Evolutionary conservation across 2,329 filamentous ascomycete genomes (phyloP).

Genomic region (Fusarium clavum): DNA sequence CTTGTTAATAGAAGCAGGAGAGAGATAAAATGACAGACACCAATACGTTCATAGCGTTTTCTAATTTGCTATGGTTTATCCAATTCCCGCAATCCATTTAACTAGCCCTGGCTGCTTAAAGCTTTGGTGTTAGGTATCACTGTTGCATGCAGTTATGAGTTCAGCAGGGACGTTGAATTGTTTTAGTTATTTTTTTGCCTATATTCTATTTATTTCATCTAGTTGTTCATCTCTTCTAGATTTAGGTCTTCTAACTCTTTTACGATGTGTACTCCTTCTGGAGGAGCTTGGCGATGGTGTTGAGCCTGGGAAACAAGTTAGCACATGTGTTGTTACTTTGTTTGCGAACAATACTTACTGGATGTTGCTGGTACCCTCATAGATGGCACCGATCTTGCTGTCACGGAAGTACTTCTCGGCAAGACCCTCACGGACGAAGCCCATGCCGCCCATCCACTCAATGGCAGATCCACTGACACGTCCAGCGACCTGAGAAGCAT

Average conservation of each 20-base stretch:
- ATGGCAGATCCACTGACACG: constrained; percentile 86
- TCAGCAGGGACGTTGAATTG: neutral
- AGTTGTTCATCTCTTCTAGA: constrained; percentile 17
- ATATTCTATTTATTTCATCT: constrained; percentile 17
- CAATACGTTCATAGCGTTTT: neutral
- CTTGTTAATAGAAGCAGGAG: constrained; percentile 43
- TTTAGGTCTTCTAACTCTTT: constrained; percentile 8
- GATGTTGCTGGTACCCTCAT: constrained; percentile 89
- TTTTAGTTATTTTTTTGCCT: constrained; percentile 34
- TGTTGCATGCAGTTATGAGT: neutral
- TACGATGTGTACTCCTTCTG: constrained; percentile 70
- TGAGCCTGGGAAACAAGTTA: constrained; percentile 59
- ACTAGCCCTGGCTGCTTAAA: no score
- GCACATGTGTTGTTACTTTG: neutral
- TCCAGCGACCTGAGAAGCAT: constrained; percentile 90
- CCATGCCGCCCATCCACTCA: constrained; percentile 99
- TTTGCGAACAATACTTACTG: constrained; percentile 61
- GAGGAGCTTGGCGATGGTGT: constrained; percentile 72
- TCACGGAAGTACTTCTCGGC: constrained; percentile 99
- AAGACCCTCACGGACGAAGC: constrained; percentile 94
- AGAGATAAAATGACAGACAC: constrained; percentile 10
- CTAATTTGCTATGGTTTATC: no score
- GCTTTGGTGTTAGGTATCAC: neutral
- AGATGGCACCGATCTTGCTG: constrained; percentile 98
- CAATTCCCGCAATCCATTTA: neutral